phyloP scores from a whole-genome alignment of 2,329 filamentous ascomycete genomes.

The Phyllosticta citribraziliensis region DNA sequence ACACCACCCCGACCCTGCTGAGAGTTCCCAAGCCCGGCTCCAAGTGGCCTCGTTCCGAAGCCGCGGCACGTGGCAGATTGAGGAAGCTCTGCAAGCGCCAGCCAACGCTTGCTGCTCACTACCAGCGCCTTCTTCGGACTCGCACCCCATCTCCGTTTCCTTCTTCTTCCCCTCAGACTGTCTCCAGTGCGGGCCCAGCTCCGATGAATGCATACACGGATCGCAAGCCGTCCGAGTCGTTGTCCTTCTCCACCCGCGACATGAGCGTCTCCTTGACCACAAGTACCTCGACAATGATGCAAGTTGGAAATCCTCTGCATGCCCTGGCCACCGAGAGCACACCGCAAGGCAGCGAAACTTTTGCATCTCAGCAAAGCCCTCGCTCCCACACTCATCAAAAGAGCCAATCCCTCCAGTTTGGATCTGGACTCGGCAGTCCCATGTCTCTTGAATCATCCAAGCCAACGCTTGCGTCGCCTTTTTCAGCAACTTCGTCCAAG shows the following conservation, averaged over 20 bases:
- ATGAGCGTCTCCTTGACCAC: constrained; percentile 43
- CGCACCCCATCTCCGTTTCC: constrained; percentile 51
- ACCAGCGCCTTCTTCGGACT: constrained; percentile 51
- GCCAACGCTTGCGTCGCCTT: constrained; percentile 33
- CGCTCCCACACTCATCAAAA: constrained; percentile 43
- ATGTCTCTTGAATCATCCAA: not conserved
- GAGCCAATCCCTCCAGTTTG: constrained; percentile 40
- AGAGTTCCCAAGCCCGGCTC: constrained; percentile 27
- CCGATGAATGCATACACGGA: not conserved
- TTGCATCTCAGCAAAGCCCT: constrained; percentile 29
- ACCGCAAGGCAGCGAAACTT: constrained; percentile 26
- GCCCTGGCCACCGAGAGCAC: constrained; percentile 31
- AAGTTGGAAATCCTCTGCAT: constrained; percentile 38
- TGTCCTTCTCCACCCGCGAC: constrained; percentile 37
- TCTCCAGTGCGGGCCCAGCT: not conserved
- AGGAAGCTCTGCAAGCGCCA: constrained; percentile 52
- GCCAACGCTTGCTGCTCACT: constrained; percentile 53
- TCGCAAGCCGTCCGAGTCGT: not conserved
- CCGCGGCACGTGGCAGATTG: constrained; percentile 48
- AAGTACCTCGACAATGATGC: constrained; percentile 43
- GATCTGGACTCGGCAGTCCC: constrained; percentile 29
- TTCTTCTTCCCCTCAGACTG: constrained; percentile 27
- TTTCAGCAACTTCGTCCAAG: constrained; percentile 14
- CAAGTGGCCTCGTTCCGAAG: constrained; percentile 48
- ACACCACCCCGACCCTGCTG: constrained; percentile 38